Evolutionary conservation across 2,329 filamentous ascomycete species (phyloP).

Genomic region (Coniosporium tulheliwenetii): DNA sequence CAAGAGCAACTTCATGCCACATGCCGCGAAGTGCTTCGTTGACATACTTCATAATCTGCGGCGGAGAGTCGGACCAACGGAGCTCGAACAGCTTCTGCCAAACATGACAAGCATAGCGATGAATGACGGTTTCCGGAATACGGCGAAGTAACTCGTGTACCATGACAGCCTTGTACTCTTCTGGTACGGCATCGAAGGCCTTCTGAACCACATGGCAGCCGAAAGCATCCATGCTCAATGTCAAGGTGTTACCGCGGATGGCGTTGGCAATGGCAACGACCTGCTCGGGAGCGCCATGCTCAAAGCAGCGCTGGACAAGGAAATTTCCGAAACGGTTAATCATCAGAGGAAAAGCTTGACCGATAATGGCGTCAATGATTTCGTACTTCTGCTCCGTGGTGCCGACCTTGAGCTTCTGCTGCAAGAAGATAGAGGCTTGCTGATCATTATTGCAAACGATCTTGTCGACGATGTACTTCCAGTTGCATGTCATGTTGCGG

Average conservation of each 20-base stretch:
- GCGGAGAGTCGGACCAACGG: slow-evolving; percentile 84
- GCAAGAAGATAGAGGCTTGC: slow-evolving; percentile 95
- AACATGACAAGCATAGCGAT: slow-evolving; percentile 96
- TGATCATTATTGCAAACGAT: slow-evolving; percentile 99
- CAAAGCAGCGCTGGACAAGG: slow-evolving; percentile 94
- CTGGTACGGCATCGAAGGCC: slow-evolving; percentile 92
- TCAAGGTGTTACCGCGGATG: slow-evolving; percentile 86
- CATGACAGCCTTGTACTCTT: slow-evolving; percentile 97
- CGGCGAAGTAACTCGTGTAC: slow-evolving; percentile 91
- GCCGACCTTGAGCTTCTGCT: slow-evolving; percentile 96
- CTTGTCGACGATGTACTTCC: slow-evolving; percentile 99
- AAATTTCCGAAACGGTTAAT: slow-evolving; percentile 98
- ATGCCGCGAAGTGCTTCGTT: slow-evolving; percentile 89
- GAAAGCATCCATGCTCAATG: slow-evolving; percentile 94
- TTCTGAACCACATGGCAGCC: slow-evolving; percentile 98
- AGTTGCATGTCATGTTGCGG: slow-evolving; percentile 93
- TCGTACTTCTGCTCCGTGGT: slow-evolving; percentile 92
- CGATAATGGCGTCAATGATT: slow-evolving; percentile 91
- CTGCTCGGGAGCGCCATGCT: slow-evolving; percentile 90
- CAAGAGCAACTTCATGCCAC: slow-evolving; percentile 97
- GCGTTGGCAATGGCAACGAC: slow-evolving; percentile 87
- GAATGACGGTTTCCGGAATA: slow-evolving; percentile 95
- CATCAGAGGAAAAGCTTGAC: slow-evolving; percentile 91
- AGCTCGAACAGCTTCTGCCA: slow-evolving; percentile 99
- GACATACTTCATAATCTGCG: slow-evolving; percentile 97